Evolutionary conservation across 2,329 filamentous ascomycete genomes (phyloP), one percentile per base, ranked within the genome.

Genomic region (Colletotrichum gloeosporioides): DNA sequence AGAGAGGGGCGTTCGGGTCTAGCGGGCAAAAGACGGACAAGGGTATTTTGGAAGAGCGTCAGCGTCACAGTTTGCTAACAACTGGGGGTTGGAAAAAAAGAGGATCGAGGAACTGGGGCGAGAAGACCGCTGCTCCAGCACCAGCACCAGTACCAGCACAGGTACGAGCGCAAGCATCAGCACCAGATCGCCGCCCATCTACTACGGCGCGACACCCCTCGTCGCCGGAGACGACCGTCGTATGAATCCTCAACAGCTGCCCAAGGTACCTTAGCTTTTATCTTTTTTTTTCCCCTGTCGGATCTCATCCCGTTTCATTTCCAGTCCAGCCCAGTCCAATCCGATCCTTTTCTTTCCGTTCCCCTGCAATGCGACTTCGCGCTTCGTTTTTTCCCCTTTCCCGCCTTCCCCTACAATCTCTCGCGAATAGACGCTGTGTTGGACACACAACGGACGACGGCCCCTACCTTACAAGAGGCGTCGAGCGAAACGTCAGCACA

Each of bases 211-310:
- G 80, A 82, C 81, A 80, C 83, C 84, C 82, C 83, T 85, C 82
- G 78, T 78, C 72, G 79, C 82, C 80, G 81, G 80, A 81, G 84
- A 85, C 82, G 81, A 81, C 81, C 81, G 80, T 82, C 85, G 82
- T 81, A 88, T 88, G 86, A 87, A 86, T 86, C 84, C 69, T 67
- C 76, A 85, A 83, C 85, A 84, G 84, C 84, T 87, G 72, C 81
- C 84, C 78, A 88, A 88, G 86, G 86, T 87, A 86, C 73, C 75
- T 73, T 68, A 80, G 57, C 31, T 36, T 55, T 25, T 49, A 13
- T 32, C 34, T 29, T 53, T 32, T 22, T 31, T 61, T 68, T 80
- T 29, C n/a, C 25, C 44, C 32, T 39, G n/a, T 44, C 22, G 66
- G 53, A 69, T 69, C 32, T 61, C 27, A n/a, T 65, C 61, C 15